Conservation (phyloP, 2,329 filamentous ascomycete species). For the Colletotrichum theobromicola region DNA sequence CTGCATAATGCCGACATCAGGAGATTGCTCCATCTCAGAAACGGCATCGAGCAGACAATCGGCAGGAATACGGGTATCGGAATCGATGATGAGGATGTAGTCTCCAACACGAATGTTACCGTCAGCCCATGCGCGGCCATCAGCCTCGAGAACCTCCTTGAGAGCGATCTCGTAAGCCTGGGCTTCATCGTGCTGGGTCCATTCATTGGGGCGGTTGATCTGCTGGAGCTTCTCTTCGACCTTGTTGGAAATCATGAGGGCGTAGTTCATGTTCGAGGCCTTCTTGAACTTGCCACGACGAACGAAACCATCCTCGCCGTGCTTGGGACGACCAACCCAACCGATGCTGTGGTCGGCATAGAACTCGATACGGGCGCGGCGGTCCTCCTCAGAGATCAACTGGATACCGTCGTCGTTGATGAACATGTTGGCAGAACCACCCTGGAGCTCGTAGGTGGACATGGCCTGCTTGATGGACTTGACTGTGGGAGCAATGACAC, state of each 20-base stretch:
- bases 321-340: slow-evolving; percentile 70
- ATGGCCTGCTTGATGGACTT: slow-evolving; percentile 80
- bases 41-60: slow-evolving; percentile 82
- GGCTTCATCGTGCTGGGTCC: slow-evolving; percentile 73
- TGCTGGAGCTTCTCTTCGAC: slow-evolving; percentile 72
- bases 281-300: slow-evolving; percentile 73
- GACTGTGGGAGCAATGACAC: slow-evolving; percentile 79
- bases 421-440: slow-evolving; percentile 80
- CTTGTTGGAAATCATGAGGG: slow-evolving; percentile 69
- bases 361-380: slow-evolving; percentile 68
- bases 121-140: slow-evolving; percentile 78
- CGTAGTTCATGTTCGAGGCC: slow-evolving; percentile 77
- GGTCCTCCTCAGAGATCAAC: slow-evolving; percentile 66
- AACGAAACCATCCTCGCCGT: slow-evolving; percentile 66
- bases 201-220: slow-evolving; percentile 62
- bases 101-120: slow-evolving; percentile 87
- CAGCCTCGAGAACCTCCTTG: slow-evolving; percentile 68
- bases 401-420: slow-evolving; percentile 79
- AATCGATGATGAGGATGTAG: slow-evolving; percentile 81
- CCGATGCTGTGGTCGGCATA: slow-evolving; percentile 73
- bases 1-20: slow-evolving; percentile 80
- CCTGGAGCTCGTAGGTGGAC: slow-evolving; percentile 77
- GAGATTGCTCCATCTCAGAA: slow-evolving; percentile 81
- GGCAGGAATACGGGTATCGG: slow-evolving; percentile 77
- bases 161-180: slow-evolving; percentile 70